Evolutionary conservation across 2,329 filamentous ascomycete genomes (phyloP).

Genomic region (Aspergillus proliferans): DNA sequence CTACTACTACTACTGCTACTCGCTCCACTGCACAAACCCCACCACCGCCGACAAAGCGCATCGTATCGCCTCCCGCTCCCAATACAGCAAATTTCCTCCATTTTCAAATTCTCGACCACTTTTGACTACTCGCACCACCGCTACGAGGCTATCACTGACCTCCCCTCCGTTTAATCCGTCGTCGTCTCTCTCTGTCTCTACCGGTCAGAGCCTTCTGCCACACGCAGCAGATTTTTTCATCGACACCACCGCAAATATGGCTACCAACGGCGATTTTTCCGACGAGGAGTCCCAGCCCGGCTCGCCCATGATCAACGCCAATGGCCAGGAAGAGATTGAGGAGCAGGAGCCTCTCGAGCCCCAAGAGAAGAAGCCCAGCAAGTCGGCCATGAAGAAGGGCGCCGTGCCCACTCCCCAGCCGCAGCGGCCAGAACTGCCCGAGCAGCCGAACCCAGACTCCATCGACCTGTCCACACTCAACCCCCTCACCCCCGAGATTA

Average conservation of each 20-base stretch:
- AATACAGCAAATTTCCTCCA: constrained; percentile 33
- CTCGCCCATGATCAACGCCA: constrained; percentile 45
- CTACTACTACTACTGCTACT: constrained; percentile 24
- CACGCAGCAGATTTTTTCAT: constrained; percentile 12
- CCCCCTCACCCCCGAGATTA: constrained; percentile 91
- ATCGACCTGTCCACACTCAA: constrained; percentile 75
- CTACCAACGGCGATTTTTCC: constrained; percentile 51
- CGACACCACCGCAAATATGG: constrained; percentile 40
- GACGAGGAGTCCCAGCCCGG: constrained; percentile 51
- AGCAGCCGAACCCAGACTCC: constrained; percentile 86
- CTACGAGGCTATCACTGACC: constrained; percentile 3
- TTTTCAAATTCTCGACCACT: constrained; percentile 14
- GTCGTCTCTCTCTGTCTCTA: not conserved
- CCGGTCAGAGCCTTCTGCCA: not conserved
- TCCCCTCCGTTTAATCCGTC: constrained; percentile 4
- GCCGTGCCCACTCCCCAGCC: constrained; percentile 48
- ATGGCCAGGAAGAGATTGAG: constrained; percentile 65
- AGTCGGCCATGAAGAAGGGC: constrained; percentile 81
- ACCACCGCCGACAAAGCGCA: constrained; percentile 19
- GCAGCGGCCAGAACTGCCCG: constrained; percentile 64
- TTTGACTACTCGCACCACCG: constrained; percentile 2
- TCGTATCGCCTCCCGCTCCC: constrained; percentile 28
- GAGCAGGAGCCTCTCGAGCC: constrained; percentile 64
- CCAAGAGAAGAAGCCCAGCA: constrained; percentile 59
- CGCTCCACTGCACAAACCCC: constrained; percentile 35